Percentiles rank a stretch among this genome's conserved stretches.
phyloP scores from a whole-genome alignment of 768 basidiomycete genomes.

The Mycena polygramma region DNA sequence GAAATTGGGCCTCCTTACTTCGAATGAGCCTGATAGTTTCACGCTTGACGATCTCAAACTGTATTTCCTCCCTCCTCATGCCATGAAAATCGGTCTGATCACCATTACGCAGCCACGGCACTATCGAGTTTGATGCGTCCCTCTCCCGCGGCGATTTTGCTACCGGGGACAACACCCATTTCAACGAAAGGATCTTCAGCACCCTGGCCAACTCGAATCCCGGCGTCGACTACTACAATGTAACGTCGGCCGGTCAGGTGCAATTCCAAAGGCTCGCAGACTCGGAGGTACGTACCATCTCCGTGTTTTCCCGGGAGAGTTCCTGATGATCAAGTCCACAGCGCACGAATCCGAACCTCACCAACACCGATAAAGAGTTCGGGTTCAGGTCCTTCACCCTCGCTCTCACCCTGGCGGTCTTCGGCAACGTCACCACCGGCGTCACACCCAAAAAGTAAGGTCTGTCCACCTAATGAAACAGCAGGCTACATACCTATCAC shows the following conservation, averaged over 20 bases:
- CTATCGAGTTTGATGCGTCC: conserved; percentile 38
- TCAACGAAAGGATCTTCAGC: conserved; percentile 37
- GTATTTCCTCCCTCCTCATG: conserved; percentile 7
- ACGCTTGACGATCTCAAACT: conserved; percentile 37
- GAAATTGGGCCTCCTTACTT: conserved; percentile 37
- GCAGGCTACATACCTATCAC: background rate
- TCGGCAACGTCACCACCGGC: conserved; percentile 36
- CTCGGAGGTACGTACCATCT: conserved; percentile 16
- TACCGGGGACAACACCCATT: conserved; percentile 33
- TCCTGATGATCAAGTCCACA: background rate
- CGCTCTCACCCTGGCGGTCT: conserved; percentile 31
- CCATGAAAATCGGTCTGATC: background rate
- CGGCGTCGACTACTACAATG: conserved; percentile 36
- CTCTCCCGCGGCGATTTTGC: conserved; percentile 36
- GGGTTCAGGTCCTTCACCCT: conserved; percentile 30
- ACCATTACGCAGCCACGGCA: conserved; percentile 24
- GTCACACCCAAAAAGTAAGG: conserved; percentile 32
- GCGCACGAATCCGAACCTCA: conserved; percentile 35
- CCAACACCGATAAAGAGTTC: conserved; percentile 37
- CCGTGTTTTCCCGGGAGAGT: background rate
- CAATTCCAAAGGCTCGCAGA: conserved; percentile 30
- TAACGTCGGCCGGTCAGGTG: conserved; percentile 34
- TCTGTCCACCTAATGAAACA: background rate
- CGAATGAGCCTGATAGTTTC: conserved; percentile 37
- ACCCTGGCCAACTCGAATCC: conserved; percentile 38